Evolutionary conservation across 2,329 filamentous ascomycete genomes (phyloP), one percentile per base, ranked within the genome.

Genomic region (Leptodontidium sp.): DNA sequence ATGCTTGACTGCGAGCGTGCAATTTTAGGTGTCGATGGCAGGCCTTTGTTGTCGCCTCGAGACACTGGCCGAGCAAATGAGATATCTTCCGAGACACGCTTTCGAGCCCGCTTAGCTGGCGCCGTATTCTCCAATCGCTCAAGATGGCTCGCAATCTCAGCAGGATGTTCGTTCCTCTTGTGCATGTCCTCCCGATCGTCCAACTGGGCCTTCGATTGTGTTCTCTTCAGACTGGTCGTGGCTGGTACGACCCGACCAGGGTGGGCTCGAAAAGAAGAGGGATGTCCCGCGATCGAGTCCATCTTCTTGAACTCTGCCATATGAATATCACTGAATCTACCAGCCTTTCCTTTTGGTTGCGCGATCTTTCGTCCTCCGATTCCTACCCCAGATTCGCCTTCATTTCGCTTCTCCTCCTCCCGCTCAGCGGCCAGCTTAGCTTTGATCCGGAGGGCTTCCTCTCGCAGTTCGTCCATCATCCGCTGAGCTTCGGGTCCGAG

Each of bases 241-340:
- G 82, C 78, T 11, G 88, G 86, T n/a, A 86, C 85, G 72, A 83
- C 80, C 9, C 85, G 84, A 45, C 80, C 84, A 4, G 84, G 80
- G 69, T 87, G 84, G 26, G 86, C 86, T 70, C 93, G 86, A 82
- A 90, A 96, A 17, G 91, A 88, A 12, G 94, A 97, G 9, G 93
- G 86, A 78, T 98, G 94, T 71, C 90, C 90, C 53, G 89, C 93
- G 77, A 98, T 98, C 1, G 94, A 98, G 78, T 97, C 94, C 95
- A 98, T 98, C 84, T 97, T 98, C 81, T 93, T 93, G 82, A 98
- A 98, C 77, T 95, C 88, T 61, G 90, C 89, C 87, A 93, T 91
- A 79, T 98, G 95, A 47, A 88, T 90, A 71, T 93, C 91, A 78
- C 93, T 97, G 81, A 91, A 98, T 57, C 95, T 90, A 61, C 90